Evolutionary conservation across 1,284 basidiomycete genomes (phyloP).

Genomic region (Serendipita sp.): DNA sequence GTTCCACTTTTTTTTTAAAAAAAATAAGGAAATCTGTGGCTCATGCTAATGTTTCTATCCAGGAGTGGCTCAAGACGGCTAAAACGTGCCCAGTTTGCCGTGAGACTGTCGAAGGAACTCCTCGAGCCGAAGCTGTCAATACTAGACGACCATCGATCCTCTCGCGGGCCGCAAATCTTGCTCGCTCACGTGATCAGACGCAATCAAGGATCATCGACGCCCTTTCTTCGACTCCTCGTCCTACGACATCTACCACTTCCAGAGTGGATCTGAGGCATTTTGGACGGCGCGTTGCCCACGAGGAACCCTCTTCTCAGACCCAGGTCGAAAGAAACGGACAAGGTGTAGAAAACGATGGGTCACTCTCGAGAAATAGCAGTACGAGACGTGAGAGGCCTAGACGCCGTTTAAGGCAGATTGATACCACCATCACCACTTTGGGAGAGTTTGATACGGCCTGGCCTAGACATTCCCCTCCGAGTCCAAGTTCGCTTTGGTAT

Average conservation of each 20-base stretch:
- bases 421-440: neutral
- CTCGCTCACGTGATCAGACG: neutral
- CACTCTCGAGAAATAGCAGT: no score
- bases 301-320: no score
- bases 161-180: neutral
- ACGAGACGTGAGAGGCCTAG: no score
- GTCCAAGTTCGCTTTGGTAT: neutral
- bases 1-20: neutral
- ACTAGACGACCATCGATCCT: neutral
- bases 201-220: neutral
- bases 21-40: neutral
- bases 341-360: no score
- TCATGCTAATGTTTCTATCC: neutral
- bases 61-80: slow-evolving; percentile 4
- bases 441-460: neutral
- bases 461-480: neutral
- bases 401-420: neutral
- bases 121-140: neutral
- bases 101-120: neutral
- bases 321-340: no score
- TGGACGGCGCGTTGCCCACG: no score
- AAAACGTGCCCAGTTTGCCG: neutral
- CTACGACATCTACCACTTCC: neutral
- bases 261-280: neutral
- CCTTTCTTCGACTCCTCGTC: neutral